Conservation (phyloP, 805 yeast species). For the Naumovozyma dairenensis region DNA sequence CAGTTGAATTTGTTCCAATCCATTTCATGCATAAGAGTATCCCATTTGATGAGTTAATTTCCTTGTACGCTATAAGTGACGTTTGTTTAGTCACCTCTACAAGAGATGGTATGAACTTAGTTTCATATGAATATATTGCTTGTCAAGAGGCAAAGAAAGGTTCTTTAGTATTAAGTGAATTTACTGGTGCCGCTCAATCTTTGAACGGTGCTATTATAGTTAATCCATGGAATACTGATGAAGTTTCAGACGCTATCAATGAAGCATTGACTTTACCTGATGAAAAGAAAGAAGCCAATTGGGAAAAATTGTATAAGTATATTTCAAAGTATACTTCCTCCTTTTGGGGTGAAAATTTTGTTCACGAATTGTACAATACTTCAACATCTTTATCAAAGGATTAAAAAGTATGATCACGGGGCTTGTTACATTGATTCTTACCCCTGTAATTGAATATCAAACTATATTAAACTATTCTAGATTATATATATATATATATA, state of each 20-base stretch:
- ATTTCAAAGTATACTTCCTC: constrained; percentile 90
- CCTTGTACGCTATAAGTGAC: constrained; percentile 77
- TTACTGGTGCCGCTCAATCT: constrained; percentile 99
- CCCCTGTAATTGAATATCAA: no score
- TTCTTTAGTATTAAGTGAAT: constrained; percentile 78
- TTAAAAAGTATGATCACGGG: no score
- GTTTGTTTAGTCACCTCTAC: constrained; percentile 90
- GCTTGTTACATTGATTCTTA: no score
- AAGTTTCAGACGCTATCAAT: constrained; percentile 71
- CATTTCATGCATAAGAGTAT: constrained; percentile 92
- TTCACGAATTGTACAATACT: constrained; percentile 62
- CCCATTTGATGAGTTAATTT: constrained; percentile 82
- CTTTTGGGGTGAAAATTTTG: constrained; percentile 96
- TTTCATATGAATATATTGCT: constrained; percentile 91
- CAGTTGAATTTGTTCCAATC: constrained; percentile 94
- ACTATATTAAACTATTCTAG: no score
- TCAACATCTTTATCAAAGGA: no score
- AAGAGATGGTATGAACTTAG: constrained; percentile 97
- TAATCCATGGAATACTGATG: constrained; percentile 98
- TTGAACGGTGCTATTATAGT: constrained; percentile 88
- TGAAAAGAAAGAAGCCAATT: constrained; percentile 71
- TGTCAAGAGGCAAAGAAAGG: constrained; percentile 86
- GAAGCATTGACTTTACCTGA: constrained; percentile 79
- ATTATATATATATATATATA: no score
- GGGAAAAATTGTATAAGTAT: constrained; percentile 74